Evolutionary conservation across 257 asterid species (phyloP).

Genomic region (Verbena officinalis): DNA sequence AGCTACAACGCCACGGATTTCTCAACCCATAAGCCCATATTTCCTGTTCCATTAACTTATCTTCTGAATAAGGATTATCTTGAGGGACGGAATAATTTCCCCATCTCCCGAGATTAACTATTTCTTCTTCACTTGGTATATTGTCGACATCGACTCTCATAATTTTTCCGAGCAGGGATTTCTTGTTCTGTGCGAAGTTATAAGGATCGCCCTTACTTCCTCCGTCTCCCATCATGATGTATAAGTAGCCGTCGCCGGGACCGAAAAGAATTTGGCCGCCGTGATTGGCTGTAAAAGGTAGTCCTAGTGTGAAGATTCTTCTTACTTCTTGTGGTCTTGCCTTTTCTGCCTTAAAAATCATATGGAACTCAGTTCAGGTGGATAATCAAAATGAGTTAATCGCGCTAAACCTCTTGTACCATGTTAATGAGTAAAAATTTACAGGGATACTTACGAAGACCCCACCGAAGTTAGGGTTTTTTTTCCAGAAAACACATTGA

Average conservation of each 20-base stretch:
- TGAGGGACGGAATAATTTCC: slow-evolving; percentile 78
- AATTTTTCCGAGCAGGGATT: slow-evolving; percentile 86
- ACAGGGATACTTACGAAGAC: too few relatives aligned
- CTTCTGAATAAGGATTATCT: slow-evolving; percentile 74
- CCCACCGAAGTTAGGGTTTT: too few relatives aligned
- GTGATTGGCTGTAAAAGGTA: slow-evolving; percentile 64
- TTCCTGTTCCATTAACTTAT: slow-evolving; percentile 63
- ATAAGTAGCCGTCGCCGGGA: slow-evolving; percentile 79
- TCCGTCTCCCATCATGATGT: slow-evolving; percentile 90
- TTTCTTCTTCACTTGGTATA: slow-evolving; percentile 66
- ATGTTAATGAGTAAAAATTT: background rate
- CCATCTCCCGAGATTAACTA: slow-evolving; percentile 63
- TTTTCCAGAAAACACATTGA: too few relatives aligned
- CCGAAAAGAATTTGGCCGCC: slow-evolving; percentile 96
- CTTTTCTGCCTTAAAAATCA: slow-evolving; percentile 48
- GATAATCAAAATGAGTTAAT: too few relatives aligned
- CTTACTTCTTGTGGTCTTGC: slow-evolving; percentile 72
- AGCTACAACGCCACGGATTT: slow-evolving; percentile 95
- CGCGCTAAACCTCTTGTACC: too few relatives aligned
- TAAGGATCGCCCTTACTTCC: slow-evolving; percentile 81
- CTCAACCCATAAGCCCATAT: slow-evolving; percentile 87
- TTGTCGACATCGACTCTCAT: slow-evolving; percentile 77
- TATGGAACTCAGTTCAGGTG: background rate
- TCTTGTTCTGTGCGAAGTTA: slow-evolving; percentile 86
- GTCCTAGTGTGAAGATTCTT: slow-evolving; percentile 82